Percentiles rank a stretch among this genome's conserved stretches.
These are phyloP conservation scores for Alternaria gansuensis DNA, from an alignment of 2,329 filamentous ascomycete genomes.

Conservation along the genomic window DNA sequence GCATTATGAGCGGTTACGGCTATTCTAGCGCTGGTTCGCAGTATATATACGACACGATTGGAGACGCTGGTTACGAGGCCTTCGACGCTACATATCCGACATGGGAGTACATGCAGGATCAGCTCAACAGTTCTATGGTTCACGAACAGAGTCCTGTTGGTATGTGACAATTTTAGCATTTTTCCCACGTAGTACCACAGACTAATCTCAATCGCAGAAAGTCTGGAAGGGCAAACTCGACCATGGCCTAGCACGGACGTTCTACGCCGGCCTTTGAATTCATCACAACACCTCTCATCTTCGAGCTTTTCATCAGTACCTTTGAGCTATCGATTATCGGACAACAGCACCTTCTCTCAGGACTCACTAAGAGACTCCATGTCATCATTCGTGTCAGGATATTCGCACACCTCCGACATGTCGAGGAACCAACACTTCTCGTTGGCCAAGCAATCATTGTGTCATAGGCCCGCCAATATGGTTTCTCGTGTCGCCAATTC, in stretches of 20 bases:
- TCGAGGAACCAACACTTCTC: constrained; percentile 24
- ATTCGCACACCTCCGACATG: constrained; percentile 30
- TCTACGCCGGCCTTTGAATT: constrained; percentile 13
- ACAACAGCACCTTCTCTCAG: constrained; percentile 32
- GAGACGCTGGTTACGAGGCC: background rate
- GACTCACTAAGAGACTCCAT: constrained; percentile 30
- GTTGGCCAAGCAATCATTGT: constrained; percentile 23
- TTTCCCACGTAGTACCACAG: background rate
- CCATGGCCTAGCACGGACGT: constrained; percentile 21
- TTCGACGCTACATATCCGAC: background rate
- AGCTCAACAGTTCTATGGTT: background rate
- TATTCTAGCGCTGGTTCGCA: constrained; percentile 25
- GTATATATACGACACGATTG: constrained; percentile 7
- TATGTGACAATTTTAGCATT: background rate
- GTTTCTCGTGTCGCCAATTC: constrained; percentile 10
- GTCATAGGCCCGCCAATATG: constrained; percentile 10
- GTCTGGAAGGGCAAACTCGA: constrained; percentile 13
- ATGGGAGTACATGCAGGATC: constrained; percentile 7
- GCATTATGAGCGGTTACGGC: constrained; percentile 22
- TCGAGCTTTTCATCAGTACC: constrained; percentile 34
- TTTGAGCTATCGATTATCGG: constrained; percentile 30
- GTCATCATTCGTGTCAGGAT: constrained; percentile 36
- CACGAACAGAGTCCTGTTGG: constrained; percentile 6
- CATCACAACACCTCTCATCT: constrained; percentile 29
- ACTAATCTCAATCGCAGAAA: constrained; percentile 23